Evolutionary conservation across 164 flowering plant genomes (phyloP).

Genomic region (Euptelea pleiosperma): DNA sequence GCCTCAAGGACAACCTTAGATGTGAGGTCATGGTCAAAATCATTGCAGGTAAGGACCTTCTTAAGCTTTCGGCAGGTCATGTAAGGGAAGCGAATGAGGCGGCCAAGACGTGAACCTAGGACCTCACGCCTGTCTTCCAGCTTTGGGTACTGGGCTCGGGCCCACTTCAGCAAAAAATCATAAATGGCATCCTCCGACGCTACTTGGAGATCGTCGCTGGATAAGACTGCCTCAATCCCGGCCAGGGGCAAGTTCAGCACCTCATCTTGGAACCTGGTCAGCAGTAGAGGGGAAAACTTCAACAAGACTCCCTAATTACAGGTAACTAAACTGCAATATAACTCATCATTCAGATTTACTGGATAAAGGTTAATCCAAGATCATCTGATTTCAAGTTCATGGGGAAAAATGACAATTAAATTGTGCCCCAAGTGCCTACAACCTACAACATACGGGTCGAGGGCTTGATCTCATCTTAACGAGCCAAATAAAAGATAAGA

Average conservation of each 20-base stretch:
- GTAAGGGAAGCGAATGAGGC: conserved; percentile 78
- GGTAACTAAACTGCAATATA: too few relatives aligned
- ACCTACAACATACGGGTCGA: too few relatives aligned
- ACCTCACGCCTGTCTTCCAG: conserved; percentile 76
- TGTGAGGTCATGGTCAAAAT: conserved; percentile 74
- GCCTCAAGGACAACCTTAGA: conserved; percentile 87
- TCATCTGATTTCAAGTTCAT: too few relatives aligned
- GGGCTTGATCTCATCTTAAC: too few relatives aligned
- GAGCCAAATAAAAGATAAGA: too few relatives aligned
- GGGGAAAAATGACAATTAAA: too few relatives aligned
- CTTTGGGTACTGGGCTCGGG: conserved; percentile 58
- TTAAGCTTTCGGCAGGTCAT: conserved; percentile 83
- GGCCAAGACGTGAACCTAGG: conserved; percentile 57
- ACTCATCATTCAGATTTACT: too few relatives aligned
- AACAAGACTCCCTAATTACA: too few relatives aligned
- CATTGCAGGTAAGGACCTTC: conserved; percentile 76
- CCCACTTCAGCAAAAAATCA: conserved; percentile 90
- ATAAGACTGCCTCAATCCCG: conserved; percentile 79
- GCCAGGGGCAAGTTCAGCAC: conserved; percentile 75
- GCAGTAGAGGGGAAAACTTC: too few relatives aligned
- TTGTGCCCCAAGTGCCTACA: too few relatives aligned
- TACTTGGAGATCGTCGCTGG: conserved; percentile 87
- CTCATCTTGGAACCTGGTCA: conserved; percentile 80
- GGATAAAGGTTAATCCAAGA: too few relatives aligned
- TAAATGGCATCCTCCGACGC: conserved; percentile 94